phyloP scores from a whole-genome alignment of 2,329 filamentous ascomycete genomes.

The Sordariomycetes sp. region DNA sequence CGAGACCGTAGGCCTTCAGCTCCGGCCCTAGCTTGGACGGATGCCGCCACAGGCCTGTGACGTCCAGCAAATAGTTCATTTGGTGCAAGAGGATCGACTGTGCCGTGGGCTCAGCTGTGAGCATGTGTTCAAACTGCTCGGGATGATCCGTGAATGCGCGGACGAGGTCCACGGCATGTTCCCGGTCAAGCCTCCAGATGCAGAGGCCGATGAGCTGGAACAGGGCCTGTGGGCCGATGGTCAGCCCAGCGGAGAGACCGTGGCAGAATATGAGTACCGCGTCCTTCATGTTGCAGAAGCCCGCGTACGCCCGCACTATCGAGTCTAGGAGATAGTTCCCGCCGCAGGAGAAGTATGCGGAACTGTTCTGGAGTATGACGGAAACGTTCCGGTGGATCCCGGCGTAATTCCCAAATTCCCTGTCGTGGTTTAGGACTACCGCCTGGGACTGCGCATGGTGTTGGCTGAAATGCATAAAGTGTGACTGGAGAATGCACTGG shows the following conservation, averaged over 20 bases:
- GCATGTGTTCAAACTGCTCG: slow-evolving; percentile 1
- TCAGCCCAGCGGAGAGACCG: slow-evolving; percentile 20
- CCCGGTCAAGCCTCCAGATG: slow-evolving; percentile 22
- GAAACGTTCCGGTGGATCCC: neutral
- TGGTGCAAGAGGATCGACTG: slow-evolving; percentile 8
- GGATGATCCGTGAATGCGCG: slow-evolving; percentile 4
- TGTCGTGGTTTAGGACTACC: slow-evolving; percentile 34
- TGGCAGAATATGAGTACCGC: slow-evolving; percentile 27
- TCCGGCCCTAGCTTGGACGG: neutral
- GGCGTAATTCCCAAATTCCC: slow-evolving; percentile 9
- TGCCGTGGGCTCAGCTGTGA: slow-evolving; percentile 1
- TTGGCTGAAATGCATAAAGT: slow-evolving; percentile 23
- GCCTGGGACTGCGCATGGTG: slow-evolving; percentile 31
- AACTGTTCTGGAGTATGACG: neutral
- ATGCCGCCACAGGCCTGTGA: slow-evolving; percentile 1
- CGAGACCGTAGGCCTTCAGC: neutral
- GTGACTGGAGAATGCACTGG: slow-evolving; percentile 24
- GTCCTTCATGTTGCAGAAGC: slow-evolving; percentile 28
- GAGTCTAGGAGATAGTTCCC: slow-evolving; percentile 22
- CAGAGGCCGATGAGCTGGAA: slow-evolving; percentile 26
- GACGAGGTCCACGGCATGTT: slow-evolving; percentile 5
- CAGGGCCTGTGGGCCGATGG: slow-evolving; percentile 17
- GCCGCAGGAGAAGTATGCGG: neutral
- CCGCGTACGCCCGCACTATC: slow-evolving; percentile 32
- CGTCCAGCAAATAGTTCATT: slow-evolving; percentile 7